Conservation (phyloP, 2,329 filamentous ascomycete species). For the Pseudonectria buxi region DNA sequence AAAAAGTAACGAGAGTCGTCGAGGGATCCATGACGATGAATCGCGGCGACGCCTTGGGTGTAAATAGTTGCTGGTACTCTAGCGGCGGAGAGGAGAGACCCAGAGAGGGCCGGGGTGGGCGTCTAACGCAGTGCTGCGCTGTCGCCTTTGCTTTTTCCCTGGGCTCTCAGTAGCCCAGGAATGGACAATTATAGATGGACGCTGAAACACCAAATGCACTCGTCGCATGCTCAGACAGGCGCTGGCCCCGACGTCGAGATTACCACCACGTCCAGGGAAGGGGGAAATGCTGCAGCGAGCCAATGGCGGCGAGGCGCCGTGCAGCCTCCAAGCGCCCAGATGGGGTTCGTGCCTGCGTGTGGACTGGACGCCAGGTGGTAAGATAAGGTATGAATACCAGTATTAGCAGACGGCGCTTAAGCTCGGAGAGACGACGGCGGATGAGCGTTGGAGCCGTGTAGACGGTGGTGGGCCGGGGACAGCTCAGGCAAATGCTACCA, state of each 20-base stretch:
- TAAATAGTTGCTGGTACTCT: conserved; percentile 22
- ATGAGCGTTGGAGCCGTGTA: no score
- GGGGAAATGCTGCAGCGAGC: conserved; percentile 4
- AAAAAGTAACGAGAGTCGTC: conserved; percentile 63
- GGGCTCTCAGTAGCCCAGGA: conserved; percentile 7
- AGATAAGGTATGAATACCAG: no score
- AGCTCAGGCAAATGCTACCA: no score
- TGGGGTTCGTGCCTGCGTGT: conserved; percentile 7
- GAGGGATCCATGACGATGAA: conserved; percentile 46
- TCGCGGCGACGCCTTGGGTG: conserved; percentile 9
- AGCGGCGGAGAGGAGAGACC: conserved; percentile 7
- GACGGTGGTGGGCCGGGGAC: no score
- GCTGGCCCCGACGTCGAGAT: conserved; percentile 14
- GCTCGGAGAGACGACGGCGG: background rate
- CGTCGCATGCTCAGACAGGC: conserved; percentile 19
- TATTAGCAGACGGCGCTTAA: no score
- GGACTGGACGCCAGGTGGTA: no score
- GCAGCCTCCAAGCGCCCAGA: conserved; percentile 19
- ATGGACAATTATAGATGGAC: conserved; percentile 14
- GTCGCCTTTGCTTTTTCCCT: conserved; percentile 6
- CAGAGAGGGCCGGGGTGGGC: conserved; percentile 10
- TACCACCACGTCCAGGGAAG: conserved; percentile 13
- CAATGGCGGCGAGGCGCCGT: conserved; percentile 12
- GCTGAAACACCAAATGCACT: conserved; percentile 20
- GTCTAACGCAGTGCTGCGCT: conserved; percentile 9